These are phyloP conservation scores for Cystofilobasidium ferigula DNA, from an alignment of 768 basidiomycete species.

Conservation along the genomic window DNA sequence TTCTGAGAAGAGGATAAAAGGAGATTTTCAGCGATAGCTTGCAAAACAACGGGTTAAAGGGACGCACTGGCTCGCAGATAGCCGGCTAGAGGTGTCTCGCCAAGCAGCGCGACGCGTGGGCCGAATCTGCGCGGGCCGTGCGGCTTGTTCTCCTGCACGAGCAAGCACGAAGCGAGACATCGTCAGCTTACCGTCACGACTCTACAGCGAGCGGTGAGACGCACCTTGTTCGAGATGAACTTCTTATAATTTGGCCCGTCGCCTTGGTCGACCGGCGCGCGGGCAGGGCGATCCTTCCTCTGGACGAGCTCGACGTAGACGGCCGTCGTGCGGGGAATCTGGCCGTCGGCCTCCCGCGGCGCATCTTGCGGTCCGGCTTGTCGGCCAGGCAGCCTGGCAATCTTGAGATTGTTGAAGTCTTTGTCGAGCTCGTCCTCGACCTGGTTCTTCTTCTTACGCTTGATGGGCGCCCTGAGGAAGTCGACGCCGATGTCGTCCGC, in stretches of 20 bases:
- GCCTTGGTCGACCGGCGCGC: neutral
- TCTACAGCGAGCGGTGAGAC: no score
- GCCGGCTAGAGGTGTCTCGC: no score
- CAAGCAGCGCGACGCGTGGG: no score
- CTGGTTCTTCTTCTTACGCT: constrained; percentile 19
- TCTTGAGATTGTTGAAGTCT: constrained; percentile 21
- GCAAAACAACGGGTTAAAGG: no score
- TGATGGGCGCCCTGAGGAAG: constrained; percentile 15
- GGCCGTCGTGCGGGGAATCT: neutral
- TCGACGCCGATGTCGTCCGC: neutral
- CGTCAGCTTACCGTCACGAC: no score
- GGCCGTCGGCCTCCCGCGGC: neutral
- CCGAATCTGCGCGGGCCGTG: no score
- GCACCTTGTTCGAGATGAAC: constrained; percentile 14
- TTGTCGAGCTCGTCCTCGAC: constrained; percentile 14
- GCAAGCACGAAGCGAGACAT: no score
- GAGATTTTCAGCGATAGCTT: no score
- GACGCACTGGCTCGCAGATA: no score
- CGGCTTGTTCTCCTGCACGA: no score
- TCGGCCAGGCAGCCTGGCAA: constrained; percentile 4
- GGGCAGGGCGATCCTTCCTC: neutral
- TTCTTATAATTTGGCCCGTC: constrained; percentile 10
- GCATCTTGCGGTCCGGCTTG: neutral
- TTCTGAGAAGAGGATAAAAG: neutral
- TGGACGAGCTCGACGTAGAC: neutral